A percentile compares a stretch with the other conserved stretches of the same genome.
Conservation (phyloP, 805 yeast species). For the Candida dajiaensis region DNA sequence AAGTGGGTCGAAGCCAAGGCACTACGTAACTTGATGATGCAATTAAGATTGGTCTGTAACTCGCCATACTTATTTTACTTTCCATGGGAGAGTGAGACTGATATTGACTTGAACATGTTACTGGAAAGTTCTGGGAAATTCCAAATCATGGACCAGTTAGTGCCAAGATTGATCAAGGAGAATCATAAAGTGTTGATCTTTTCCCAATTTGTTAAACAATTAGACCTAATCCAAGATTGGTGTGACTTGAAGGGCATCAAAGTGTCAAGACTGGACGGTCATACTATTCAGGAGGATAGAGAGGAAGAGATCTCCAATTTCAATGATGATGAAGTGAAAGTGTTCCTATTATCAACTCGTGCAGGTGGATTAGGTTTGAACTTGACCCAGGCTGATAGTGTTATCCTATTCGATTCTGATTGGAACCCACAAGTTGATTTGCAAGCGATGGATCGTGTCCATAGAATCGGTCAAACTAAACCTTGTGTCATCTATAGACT, state of each 20-base stretch:
- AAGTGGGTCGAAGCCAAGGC: constrained; percentile 43
- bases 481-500: constrained; percentile 83
- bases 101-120: constrained; percentile 34
- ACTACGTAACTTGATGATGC: constrained; percentile 72
- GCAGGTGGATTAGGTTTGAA: constrained; percentile 96
- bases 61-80: constrained; percentile 81
- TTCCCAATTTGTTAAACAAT: constrained; percentile 77
- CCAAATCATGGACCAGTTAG: constrained; percentile 58
- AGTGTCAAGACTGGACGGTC: constrained; percentile 71
- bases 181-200: constrained; percentile 76
- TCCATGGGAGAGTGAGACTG: constrained; percentile 54
- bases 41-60: constrained; percentile 75
- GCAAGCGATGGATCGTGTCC: constrained; percentile 95
- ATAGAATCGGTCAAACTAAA: constrained; percentile 82
- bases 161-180: constrained; percentile 39
- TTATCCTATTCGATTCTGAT: constrained; percentile 84
- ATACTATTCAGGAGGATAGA: constrained; percentile 59
- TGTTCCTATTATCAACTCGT: constrained; percentile 80
- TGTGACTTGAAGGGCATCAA: constrained; percentile 41
- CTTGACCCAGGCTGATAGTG: constrained; percentile 82
- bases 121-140: constrained; percentile 67
- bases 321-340: constrained; percentile 28
- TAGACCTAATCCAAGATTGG: constrained; percentile 81
- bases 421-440: constrained; percentile 98
- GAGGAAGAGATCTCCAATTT: constrained; percentile 53